These are phyloP conservation scores for Persicaria tinctoria DNA, from an alignment of 148 eudicot genomes.

Conservation along the genomic window DNA sequence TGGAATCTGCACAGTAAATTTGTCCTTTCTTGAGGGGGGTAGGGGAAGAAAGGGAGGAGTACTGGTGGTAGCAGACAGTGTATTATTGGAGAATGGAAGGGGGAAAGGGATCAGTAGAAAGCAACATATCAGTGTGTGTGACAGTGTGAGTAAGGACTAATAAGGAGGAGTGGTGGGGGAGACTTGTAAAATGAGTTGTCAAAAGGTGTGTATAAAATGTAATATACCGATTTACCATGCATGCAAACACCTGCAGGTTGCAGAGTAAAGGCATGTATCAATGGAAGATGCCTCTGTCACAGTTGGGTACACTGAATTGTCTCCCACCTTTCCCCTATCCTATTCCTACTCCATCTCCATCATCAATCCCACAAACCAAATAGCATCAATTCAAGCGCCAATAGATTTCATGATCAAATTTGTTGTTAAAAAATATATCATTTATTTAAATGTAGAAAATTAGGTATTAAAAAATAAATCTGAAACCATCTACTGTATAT, in stretches of 20 bases:
- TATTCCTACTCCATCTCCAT: neutral
- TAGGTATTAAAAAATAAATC: too few relatives aligned
- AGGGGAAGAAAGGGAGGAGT: neutral
- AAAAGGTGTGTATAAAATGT: slow-evolving; percentile 9
- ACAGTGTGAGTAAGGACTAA: neutral
- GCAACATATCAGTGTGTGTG: neutral
- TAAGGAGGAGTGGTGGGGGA: neutral
- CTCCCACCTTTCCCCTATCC: neutral
- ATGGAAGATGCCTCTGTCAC: slow-evolving; percentile 11
- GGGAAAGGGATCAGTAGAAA: neutral
- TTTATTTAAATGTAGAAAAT: too few relatives aligned
- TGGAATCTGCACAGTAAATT: slow-evolving; percentile 10
- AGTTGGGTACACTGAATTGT: slow-evolving; percentile 8
- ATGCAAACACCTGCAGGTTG: slow-evolving; percentile 12
- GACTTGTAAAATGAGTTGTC: slow-evolving; percentile 7
- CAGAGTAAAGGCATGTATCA: slow-evolving; percentile 10
- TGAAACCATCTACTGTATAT: too few relatives aligned
- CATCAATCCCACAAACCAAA: neutral
- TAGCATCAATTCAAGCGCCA: neutral
- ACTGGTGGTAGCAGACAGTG: neutral
- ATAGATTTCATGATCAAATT: too few relatives aligned
- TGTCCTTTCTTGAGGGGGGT: neutral
- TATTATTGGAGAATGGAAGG: slow-evolving; percentile 11
- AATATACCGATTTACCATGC: slow-evolving; percentile 11
- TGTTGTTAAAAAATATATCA: too few relatives aligned